Evolutionary conservation across 768 basidiomycete genomes (phyloP), one percentile per base, ranked within the genome.

Genomic region (Auricularia sp.): DNA sequence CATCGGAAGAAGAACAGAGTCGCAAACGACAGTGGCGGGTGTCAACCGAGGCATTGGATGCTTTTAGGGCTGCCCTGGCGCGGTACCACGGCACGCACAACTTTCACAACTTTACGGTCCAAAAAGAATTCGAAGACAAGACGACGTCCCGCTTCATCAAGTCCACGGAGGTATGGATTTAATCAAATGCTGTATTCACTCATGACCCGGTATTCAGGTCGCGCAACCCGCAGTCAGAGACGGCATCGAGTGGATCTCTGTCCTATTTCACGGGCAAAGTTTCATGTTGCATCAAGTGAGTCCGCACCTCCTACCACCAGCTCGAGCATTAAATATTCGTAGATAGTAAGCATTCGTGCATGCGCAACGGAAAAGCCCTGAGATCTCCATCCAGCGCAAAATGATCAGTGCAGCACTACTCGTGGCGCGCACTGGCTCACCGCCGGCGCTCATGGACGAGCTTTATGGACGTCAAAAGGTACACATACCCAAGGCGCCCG

Each of bases 241-340:
- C 23, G 87, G 87, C 44, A 95, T 90, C 1, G 96, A 99, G 71
- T 98, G 96, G 95, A 84, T 98, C 54, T 90, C 89, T 56, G 87
- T 98, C 21, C 79, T 90, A 66, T 89, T 97, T 73, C 93, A 98
- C 72, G 97, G 96, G 0, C 97, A 99, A 74, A 94, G 92, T 70
- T 99, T 99, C 74, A 98, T 99, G 97, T 77, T 99, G 63, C 96
- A 99, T 74, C 97, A 99, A 80, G 94, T 94, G 70, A 62, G 81
- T 76, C n/a, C 21, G 56, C 61, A 36, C 56, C 67, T 66, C 12
- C 39, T 42, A 1, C 39, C 33, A 18, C 36, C 23, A 0, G 36
- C 63, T 47, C 11, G 23, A 18, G 3, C 6, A 33, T 51, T 29
- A 43, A 42, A 4, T 65, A 63, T 66, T 68, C 64, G 69, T 72